These are phyloP conservation scores for Moesziomyces antarcticus DNA, from an alignment of 1,284 basidiomycete species.

Conservation along the genomic window DNA sequence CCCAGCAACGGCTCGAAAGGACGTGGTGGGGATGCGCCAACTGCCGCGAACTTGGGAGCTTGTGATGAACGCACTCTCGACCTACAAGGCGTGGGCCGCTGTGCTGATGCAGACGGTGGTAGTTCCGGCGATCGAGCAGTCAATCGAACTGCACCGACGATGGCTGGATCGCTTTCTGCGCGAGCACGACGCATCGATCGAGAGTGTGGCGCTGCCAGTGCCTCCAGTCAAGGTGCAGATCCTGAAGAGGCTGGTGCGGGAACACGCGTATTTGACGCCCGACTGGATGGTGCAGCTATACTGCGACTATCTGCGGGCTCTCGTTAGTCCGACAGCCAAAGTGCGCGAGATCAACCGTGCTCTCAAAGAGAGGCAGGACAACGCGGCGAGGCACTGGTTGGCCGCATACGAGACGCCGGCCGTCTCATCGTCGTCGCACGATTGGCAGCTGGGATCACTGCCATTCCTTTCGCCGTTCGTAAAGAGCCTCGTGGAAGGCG, in stretches of 20 bases:
- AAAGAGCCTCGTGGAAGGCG: too few species aligned
- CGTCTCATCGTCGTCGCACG: too few species aligned
- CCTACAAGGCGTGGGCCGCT: not conserved
- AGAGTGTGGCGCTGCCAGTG: conserved; percentile 1
- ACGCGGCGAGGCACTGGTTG: conserved; percentile 3
- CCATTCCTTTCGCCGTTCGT: too few species aligned
- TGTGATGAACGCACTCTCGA: not conserved
- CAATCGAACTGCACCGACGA: conserved; percentile 3
- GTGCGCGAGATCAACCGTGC: not conserved
- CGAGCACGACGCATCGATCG: not conserved
- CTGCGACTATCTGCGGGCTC: not conserved
- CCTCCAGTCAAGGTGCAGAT: conserved; percentile 3
- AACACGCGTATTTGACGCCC: conserved; percentile 3
- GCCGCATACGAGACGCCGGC: not conserved
- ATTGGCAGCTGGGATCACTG: too few species aligned
- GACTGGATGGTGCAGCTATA: conserved; percentile 2
- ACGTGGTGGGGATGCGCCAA: not conserved
- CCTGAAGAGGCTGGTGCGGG: not conserved
- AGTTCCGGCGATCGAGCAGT: not conserved
- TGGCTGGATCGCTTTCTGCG: conserved; percentile 3
- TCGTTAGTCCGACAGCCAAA: not conserved
- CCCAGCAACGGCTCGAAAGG: not conserved
- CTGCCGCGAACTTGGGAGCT: not conserved
- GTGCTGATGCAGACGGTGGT: not conserved
- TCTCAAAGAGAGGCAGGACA: not conserved